Evolutionary conservation across 179 eudicot genomes (phyloP).

Genomic region (Dionaea muscipula): DNA sequence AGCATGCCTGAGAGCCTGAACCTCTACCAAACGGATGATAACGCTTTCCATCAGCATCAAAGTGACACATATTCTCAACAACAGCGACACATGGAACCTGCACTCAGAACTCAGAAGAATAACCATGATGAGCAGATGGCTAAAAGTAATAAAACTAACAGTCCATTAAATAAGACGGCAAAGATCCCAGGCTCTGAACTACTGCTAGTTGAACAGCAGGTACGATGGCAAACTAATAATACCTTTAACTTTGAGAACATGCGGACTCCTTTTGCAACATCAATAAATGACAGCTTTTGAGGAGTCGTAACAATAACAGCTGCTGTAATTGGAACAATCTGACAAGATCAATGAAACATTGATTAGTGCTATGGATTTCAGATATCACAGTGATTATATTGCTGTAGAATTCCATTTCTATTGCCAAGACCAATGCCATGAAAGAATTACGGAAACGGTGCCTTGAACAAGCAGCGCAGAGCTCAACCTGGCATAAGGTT

Average conservation of each 20-base stretch:
- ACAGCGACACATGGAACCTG: slow-evolving; percentile 99
- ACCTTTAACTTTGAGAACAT: slow-evolving; percentile 99
- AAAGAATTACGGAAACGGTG: no score
- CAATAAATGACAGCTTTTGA: slow-evolving; percentile 90
- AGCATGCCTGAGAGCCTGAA: slow-evolving; percentile 90
- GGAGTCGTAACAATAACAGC: slow-evolving; percentile 99
- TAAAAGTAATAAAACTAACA: neutral
- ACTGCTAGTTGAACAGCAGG: neutral
- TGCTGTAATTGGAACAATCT: slow-evolving; percentile 95
- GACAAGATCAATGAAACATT: slow-evolving; percentile 16
- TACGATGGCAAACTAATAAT: slow-evolving; percentile 1
- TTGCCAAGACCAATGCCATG: neutral
- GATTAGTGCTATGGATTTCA: slow-evolving; percentile 2
- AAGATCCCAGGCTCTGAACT: no score
- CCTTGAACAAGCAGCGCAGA: slow-evolving; percentile 5
- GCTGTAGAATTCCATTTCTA: no score
- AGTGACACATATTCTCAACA: slow-evolving; percentile 97
- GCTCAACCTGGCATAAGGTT: slow-evolving; percentile 84
- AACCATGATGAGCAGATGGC: neutral
- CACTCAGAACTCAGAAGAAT: neutral
- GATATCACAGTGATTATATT: neutral
- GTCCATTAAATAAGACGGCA: no score
- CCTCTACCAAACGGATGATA: slow-evolving; percentile 96
- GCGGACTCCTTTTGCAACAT: slow-evolving; percentile 98
- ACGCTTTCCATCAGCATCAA: slow-evolving; percentile 98